A percentile compares a stretch with the other conserved stretches of the same genome.
These are phyloP conservation scores for Didymella arachidicola DNA, from an alignment of 2,329 filamentous ascomycete species.

Conservation along the genomic window DNA sequence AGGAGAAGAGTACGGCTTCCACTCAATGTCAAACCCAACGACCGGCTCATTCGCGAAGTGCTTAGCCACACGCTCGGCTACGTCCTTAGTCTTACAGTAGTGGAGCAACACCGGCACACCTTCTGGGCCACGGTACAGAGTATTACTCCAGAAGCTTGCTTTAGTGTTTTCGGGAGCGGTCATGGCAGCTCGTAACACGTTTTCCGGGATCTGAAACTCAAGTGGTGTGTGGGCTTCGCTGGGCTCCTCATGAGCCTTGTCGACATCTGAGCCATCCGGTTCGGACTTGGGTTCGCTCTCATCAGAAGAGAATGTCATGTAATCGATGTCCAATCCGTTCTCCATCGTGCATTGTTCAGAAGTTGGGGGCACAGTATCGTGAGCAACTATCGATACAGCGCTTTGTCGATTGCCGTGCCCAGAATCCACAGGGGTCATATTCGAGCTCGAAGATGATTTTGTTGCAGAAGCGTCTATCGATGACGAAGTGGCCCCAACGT, in stretches of 20 bases:
- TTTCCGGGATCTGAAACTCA: slow-evolving; percentile 44
- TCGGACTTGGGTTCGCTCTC: neutral
- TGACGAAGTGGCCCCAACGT: neutral
- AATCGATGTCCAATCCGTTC: slow-evolving; percentile 3
- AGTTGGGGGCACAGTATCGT: neutral
- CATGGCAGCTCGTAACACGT: slow-evolving; percentile 39
- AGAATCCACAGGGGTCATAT: neutral
- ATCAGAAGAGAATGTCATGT: neutral
- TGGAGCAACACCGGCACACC: slow-evolving; percentile 70
- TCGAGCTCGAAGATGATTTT: neutral
- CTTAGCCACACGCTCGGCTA: slow-evolving; percentile 71
- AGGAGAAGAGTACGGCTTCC: slow-evolving; percentile 61
- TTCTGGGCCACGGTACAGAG: slow-evolving; percentile 67
- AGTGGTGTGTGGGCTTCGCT: slow-evolving; percentile 35
- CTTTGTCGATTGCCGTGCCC: neutral
- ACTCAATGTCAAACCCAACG: slow-evolving; percentile 91
- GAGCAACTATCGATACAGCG: neutral
- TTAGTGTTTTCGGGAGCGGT: slow-evolving; percentile 40
- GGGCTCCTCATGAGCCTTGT: slow-evolving; percentile 22
- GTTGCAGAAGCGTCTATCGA: neutral
- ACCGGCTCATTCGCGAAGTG: slow-evolving; percentile 74
- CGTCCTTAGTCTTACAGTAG: slow-evolving; percentile 74
- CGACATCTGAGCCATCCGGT: slow-evolving; percentile 1
- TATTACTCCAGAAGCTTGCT: slow-evolving; percentile 69
- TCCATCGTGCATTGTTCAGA: neutral